These are phyloP conservation scores for Acacia concinna DNA, from an alignment of 331 rosid genomes.

Conservation along the genomic window DNA sequence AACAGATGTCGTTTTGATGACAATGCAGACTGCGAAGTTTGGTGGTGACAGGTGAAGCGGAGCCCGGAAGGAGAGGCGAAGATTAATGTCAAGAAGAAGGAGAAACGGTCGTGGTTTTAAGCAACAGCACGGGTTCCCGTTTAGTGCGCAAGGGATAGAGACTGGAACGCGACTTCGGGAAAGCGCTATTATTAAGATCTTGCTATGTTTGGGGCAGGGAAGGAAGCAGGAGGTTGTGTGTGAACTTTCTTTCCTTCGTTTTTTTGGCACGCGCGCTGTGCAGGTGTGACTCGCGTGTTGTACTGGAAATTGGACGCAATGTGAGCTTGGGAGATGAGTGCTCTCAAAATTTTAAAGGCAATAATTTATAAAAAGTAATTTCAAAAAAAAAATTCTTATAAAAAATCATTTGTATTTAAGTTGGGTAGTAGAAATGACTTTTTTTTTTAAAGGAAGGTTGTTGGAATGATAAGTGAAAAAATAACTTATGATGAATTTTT, in stretches of 20 bases:
- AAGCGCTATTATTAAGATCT: not conserved
- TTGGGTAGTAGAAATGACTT: too few relatives aligned
- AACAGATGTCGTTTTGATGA: not conserved
- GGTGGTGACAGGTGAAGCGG: not conserved
- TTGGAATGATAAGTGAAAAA: too few relatives aligned
- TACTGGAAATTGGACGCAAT: not conserved
- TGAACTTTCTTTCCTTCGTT: not conserved
- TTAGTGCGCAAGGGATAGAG: not conserved
- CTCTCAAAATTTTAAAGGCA: too few relatives aligned
- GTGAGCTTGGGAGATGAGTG: too few relatives aligned
- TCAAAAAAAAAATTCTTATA: too few relatives aligned
- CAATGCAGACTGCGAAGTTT: not conserved
- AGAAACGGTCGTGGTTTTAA: not conserved
- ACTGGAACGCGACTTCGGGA: slow-evolving; percentile 2
- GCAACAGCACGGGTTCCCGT: not conserved
- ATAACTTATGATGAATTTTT: too few relatives aligned
- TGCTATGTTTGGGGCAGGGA: not conserved
- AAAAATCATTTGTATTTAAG: too few relatives aligned
- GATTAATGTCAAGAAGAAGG: not conserved
- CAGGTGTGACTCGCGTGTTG: not conserved
- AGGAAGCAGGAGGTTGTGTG: not conserved
- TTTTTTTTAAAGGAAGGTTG: too few relatives aligned
- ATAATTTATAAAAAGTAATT: too few relatives aligned
- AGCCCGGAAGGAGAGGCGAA: not conserved
- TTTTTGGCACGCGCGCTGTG: not conserved